phyloP scores from a whole-genome alignment of 306 rosid species.

The Sechiopsis laciniata region DNA sequence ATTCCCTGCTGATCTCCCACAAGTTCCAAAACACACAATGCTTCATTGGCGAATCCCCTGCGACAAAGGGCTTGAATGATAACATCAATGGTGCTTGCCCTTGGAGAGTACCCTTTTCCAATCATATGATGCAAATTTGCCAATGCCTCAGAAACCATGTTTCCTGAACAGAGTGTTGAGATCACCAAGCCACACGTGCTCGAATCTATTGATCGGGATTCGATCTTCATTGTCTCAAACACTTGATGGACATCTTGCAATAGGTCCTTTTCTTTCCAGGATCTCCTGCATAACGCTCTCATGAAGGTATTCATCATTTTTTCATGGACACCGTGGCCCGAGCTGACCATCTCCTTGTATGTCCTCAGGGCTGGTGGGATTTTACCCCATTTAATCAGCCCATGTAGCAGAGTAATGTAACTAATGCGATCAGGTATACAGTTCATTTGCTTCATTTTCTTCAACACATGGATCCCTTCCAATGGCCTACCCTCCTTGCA shows the following conservation, averaged over 20 bases:
- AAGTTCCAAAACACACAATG: constrained; percentile 36
- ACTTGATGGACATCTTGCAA: constrained; percentile 39
- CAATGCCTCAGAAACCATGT: constrained; percentile 38
- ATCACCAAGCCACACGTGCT: constrained; percentile 45
- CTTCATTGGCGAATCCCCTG: constrained; percentile 38
- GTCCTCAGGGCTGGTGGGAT: constrained; percentile 30
- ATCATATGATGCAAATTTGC: constrained; percentile 41
- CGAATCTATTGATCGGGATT: constrained; percentile 29
- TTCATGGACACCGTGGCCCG: constrained; percentile 45
- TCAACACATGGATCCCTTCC: constrained; percentile 47
- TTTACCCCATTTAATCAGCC: constrained; percentile 65
- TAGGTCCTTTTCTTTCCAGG: constrained; percentile 32
- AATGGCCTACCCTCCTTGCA: constrained; percentile 66
- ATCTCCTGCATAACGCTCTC: constrained; percentile 48
- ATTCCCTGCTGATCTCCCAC: constrained; percentile 33
- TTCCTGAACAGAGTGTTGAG: constrained; percentile 35
- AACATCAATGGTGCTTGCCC: constrained; percentile 25
- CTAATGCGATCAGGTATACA: constrained; percentile 57
- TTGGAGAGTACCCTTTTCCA: constrained; percentile 36
- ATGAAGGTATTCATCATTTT: constrained; percentile 51
- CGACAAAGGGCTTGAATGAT: constrained; percentile 50
- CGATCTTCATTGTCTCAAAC: constrained; percentile 53
- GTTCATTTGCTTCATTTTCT: constrained; percentile 45
- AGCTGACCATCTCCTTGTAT: constrained; percentile 50
- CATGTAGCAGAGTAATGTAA: constrained; percentile 59